Evolutionary conservation across 805 yeast genomes (phyloP), one percentile per base, ranked within the genome.

Genomic region (Yarrowia porcina): DNA sequence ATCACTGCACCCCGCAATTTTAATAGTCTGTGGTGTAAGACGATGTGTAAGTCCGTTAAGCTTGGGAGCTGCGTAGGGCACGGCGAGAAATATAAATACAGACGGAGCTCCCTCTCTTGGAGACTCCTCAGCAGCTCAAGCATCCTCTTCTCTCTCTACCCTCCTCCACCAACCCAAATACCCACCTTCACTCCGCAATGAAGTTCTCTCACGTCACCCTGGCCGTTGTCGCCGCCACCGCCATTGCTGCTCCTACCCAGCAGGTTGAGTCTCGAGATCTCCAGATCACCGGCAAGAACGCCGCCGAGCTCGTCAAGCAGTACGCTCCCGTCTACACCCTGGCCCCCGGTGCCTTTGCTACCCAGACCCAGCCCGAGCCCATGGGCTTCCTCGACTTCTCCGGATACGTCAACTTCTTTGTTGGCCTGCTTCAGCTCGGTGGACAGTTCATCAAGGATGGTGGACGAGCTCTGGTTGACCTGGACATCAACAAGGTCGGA

Each of bases 331-430:
- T 49, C 41, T 49, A 30, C 57, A 49, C 57, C 23, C 57, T 49
- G 13, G 44, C 59, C 13, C 59, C 59, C 44, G 59, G 59, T n/a
- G 42, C 59, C 33, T 52, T 52, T 17, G 59, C 59, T 11, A 25
- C 59, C 44, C 25, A 35, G 33, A 33, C 56, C 39, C n/a, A 35
- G 32, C 23, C 25, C 33, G 39, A 52, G 59, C 36, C 44, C 59
- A 52, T 52, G 42, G 59, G 59, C 28, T 52, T 52, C 59, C 59
- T 52, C 25, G 59, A 52, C 59, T 52, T 52, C 44, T 52, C 59
- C 59, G 59, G 59, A 0, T 52, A 52, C 59, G 44, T 52, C 33
- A 52, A 52, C 59, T 52, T 52, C 44, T 25, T 36, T 15, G 59
- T 52, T 36, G 59, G 59, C 18, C 44, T 52, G 44, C 59, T 52